Evolutionary conservation across 768 basidiomycete genomes (phyloP).

Genomic region (Clitopilus hobsonii): DNA sequence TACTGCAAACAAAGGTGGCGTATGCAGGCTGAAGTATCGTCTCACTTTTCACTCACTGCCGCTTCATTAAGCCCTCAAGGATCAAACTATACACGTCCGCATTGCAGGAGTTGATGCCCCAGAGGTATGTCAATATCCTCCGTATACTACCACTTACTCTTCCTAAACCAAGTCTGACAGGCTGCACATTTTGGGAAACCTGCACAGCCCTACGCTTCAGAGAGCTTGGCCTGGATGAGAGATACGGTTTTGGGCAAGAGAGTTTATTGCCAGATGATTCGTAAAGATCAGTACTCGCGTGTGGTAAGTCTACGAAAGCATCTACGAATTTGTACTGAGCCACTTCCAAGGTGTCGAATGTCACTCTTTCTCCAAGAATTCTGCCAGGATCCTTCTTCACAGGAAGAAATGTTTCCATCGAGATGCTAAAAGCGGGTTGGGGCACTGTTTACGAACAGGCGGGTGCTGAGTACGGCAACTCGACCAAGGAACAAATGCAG

Average conservation of each 20-base stretch:
- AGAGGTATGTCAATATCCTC: constrained; percentile 73
- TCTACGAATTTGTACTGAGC: too few relatives aligned
- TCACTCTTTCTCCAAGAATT: constrained; percentile 47
- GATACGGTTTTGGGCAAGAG: constrained; percentile 47
- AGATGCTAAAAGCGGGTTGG: constrained; percentile 81
- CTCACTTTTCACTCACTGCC: background rate
- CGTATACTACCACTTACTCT: too few relatives aligned
- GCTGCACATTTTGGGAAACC: constrained; percentile 81
- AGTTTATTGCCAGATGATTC: constrained; percentile 68
- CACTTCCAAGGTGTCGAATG: constrained; percentile 75
- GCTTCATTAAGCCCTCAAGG: constrained; percentile 60
- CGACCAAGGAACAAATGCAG: constrained; percentile 61
- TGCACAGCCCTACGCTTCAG: constrained; percentile 68
- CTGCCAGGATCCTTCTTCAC: constrained; percentile 44
- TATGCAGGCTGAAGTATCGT: background rate
- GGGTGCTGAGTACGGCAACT: constrained; percentile 75
- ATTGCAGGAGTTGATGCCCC: constrained; percentile 93
- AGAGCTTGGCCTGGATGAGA: constrained; percentile 73
- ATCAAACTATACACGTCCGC: constrained; percentile 81
- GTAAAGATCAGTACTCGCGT: constrained; percentile 81
- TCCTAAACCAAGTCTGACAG: too few relatives aligned
- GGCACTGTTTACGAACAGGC: constrained; percentile 69
- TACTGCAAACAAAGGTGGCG: constrained; percentile 46
- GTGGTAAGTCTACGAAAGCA: too few relatives aligned
- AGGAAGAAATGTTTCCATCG: constrained; percentile 50